These are phyloP conservation scores for Rhizopogon vesiculosus DNA, from an alignment of 768 basidiomycete genomes.

Conservation along the genomic window DNA sequence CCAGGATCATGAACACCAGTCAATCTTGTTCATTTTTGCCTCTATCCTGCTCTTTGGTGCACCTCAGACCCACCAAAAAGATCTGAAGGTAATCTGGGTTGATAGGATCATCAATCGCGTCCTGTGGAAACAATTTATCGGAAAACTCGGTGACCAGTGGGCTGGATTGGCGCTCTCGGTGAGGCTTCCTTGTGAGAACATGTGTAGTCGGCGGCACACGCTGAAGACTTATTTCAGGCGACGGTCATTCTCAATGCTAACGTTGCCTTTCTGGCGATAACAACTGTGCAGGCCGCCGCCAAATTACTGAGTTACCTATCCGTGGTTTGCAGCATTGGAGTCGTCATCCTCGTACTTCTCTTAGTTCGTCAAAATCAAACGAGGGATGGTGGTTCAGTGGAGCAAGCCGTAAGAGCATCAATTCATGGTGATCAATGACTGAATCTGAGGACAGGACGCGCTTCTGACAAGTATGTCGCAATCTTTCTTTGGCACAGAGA, in stretches of 20 bases:
- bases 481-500: slow-evolving; percentile 16
- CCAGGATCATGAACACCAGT: slow-evolving; percentile 5
- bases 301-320: slow-evolving; percentile 29
- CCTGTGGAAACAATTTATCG: slow-evolving; percentile 37
- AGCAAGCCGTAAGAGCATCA: slow-evolving; percentile 15
- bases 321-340: slow-evolving; percentile 27
- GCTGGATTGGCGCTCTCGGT: slow-evolving; percentile 44
- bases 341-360: slow-evolving; percentile 30
- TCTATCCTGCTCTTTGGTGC: slow-evolving; percentile 40
- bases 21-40: slow-evolving; percentile 29
- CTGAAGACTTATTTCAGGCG: slow-evolving; percentile 24
- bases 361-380: slow-evolving; percentile 33
- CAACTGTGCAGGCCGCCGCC: slow-evolving; percentile 25
- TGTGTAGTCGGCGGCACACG: neutral
- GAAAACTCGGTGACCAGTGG: slow-evolving; percentile 42
- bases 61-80: slow-evolving; percentile 37
- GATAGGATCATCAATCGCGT: slow-evolving; percentile 35
- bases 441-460: neutral
- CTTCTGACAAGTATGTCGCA: neutral
- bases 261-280: slow-evolving; percentile 48
- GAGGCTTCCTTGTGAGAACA: slow-evolving; percentile 8
- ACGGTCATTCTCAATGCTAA: slow-evolving; percentile 49
- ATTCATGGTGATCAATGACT: neutral
- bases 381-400: slow-evolving; percentile 8
- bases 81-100: slow-evolving; percentile 38